phyloP scores from a whole-genome alignment of 2,329 filamentous ascomycete genomes.

The Aspergillus sp. region DNA sequence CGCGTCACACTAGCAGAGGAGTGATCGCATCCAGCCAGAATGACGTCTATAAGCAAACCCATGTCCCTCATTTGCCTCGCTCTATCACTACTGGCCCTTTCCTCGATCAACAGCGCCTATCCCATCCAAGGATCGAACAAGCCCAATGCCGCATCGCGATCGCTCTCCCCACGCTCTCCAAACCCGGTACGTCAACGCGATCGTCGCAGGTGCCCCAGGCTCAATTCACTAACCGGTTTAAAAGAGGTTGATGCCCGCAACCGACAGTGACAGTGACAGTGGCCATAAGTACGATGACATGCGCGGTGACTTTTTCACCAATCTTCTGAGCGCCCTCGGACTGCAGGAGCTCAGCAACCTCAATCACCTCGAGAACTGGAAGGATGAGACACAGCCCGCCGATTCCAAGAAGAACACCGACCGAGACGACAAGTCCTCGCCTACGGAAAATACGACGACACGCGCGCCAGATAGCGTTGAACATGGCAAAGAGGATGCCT shows the following conservation, averaged over 20 bases:
- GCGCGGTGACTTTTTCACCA: background rate
- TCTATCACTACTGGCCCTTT: conserved; percentile 1
- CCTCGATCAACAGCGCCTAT: conserved; percentile 4
- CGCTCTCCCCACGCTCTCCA: conserved; percentile 4
- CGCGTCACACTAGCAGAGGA: background rate
- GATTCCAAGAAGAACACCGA: background rate
- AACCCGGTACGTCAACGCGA: conserved; percentile 2
- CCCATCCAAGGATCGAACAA: conserved; percentile 2
- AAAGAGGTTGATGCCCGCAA: conserved; percentile 24
- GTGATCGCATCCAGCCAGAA: background rate
- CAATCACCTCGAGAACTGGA: conserved; percentile 8
- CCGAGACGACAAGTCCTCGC: too few species aligned
- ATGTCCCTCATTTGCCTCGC: conserved; percentile 6
- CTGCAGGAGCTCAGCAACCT: conserved; percentile 6
- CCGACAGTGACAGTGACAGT: background rate
- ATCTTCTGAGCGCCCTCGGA: conserved; percentile 18
- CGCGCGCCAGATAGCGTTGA: background rate
- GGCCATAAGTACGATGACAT: conserved; percentile 12
- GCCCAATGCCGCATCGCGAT: background rate
- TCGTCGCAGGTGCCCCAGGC: background rate
- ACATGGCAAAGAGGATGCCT: conserved; percentile 1
- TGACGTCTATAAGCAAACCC: conserved; percentile 3
- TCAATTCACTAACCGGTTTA: background rate
- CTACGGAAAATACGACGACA: background rate
- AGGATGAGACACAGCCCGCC: background rate